Conservation (phyloP, 106 monocot species). For the Vanilla planifolia region DNA sequence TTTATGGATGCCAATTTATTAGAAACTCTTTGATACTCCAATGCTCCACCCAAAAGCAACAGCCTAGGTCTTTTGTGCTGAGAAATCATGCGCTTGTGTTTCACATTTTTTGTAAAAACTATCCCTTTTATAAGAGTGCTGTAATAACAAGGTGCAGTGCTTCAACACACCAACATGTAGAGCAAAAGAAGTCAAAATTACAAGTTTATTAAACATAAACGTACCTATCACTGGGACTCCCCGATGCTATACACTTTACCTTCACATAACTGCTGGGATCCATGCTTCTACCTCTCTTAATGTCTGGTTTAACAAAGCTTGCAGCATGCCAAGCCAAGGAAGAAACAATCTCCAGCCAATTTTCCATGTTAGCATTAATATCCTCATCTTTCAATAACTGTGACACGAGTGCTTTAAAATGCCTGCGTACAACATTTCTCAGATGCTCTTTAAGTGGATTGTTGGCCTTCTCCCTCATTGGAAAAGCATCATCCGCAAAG, state of each 20-base stretch:
- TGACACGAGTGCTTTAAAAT: constrained; percentile 70
- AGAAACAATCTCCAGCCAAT: constrained; percentile 69
- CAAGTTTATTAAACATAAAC: no score
- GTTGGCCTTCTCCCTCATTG: constrained; percentile 25
- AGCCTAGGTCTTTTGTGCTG: constrained; percentile 69
- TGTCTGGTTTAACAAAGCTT: constrained; percentile 74
- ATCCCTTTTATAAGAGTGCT: constrained; percentile 78
- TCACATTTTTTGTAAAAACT: constrained; percentile 89
- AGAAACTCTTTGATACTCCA: constrained; percentile 70
- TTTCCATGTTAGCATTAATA: constrained; percentile 17
- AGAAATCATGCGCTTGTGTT: constrained; percentile 86
- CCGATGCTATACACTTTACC: constrained; percentile 73
- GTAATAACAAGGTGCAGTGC: no score
- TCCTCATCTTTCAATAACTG: constrained; percentile 73
- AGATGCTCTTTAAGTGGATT: constrained; percentile 41
- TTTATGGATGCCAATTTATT: constrained; percentile 83
- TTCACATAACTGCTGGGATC: constrained; percentile 85
- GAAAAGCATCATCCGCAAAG: constrained; percentile 19
- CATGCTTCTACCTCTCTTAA: constrained; percentile 79
- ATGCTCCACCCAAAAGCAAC: constrained; percentile 74
- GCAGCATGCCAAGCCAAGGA: constrained; percentile 82
- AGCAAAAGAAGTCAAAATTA: no score
- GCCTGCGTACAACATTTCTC: constrained; percentile 31
- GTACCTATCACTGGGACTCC: constrained; percentile 75
- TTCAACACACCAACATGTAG: no score